Evolutionary conservation across 2,329 filamentous ascomycete species (phyloP).

Genomic region (Penicillium sp.): DNA sequence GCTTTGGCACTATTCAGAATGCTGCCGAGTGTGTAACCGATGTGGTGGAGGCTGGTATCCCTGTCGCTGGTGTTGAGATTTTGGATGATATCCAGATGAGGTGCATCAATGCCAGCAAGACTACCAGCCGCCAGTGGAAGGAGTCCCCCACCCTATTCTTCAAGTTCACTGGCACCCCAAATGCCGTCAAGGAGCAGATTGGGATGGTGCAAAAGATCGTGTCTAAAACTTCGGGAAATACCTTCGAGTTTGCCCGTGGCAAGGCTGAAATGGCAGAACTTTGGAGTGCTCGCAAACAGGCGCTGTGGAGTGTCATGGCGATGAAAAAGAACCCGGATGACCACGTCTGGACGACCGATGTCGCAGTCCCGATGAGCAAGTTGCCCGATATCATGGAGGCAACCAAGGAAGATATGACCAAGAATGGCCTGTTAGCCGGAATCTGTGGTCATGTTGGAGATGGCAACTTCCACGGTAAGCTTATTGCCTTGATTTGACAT

Average conservation of each 20-base stretch:
- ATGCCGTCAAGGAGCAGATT: conserved; percentile 64
- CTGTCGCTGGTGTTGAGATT: conserved; percentile 88
- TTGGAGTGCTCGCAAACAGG: conserved; percentile 74
- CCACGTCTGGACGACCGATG: conserved; percentile 76
- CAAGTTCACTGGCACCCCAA: conserved; percentile 69
- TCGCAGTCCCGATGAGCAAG: conserved; percentile 71
- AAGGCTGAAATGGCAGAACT: conserved; percentile 66
- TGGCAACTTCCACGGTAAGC: conserved; percentile 68
- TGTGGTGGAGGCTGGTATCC: conserved; percentile 77
- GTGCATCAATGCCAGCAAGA: conserved; percentile 59
- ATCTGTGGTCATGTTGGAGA: conserved; percentile 75
- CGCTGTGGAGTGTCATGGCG: conserved; percentile 70
- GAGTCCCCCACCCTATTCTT: conserved; percentile 72
- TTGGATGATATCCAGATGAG: conserved; percentile 88
- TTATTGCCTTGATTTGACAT: not conserved
- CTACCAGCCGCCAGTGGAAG: conserved; percentile 58
- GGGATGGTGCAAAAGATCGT: conserved; percentile 60
- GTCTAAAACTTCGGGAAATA: conserved; percentile 53
- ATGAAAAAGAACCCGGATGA: conserved; percentile 60
- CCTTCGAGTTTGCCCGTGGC: conserved; percentile 67
- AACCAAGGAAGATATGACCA: conserved; percentile 64
- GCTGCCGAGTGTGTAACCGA: conserved; percentile 77
- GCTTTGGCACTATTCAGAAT: conserved; percentile 63
- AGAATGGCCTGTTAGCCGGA: conserved; percentile 62
- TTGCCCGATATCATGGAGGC: conserved; percentile 71